phyloP scores from a whole-genome alignment of 345 rosid species.

The Erysimum cheiranthoides region DNA sequence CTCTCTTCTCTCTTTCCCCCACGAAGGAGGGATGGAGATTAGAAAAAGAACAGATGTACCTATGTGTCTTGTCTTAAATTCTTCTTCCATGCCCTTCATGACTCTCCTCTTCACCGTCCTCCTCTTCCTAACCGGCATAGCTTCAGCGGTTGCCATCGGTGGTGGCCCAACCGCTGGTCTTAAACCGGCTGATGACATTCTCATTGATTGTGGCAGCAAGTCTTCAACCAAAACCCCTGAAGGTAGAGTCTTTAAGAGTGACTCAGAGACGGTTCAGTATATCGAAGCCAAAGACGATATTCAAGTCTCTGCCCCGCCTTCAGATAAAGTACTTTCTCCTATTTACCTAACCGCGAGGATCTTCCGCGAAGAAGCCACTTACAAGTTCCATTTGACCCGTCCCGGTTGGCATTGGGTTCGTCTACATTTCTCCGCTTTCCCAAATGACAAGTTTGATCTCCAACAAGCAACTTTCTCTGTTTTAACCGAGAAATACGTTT shows the following conservation, averaged over 20 bases:
- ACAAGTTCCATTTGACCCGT: constrained; percentile 50
- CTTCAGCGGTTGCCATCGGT: constrained; percentile 11
- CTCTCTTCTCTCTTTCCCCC: constrained; percentile 39
- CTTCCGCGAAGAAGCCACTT: constrained; percentile 56
- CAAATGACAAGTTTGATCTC: constrained; percentile 54
- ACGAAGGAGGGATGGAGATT: constrained; percentile 73
- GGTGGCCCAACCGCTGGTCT: constrained; percentile 32
- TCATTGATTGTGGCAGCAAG: constrained; percentile 62
- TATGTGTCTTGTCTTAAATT: constrained; percentile 38
- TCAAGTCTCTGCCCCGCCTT: constrained; percentile 50
- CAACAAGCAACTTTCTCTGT: constrained; percentile 60
- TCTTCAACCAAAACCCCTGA: constrained; percentile 52
- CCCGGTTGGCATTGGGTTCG: constrained; percentile 84
- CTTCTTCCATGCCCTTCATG: constrained; percentile 47
- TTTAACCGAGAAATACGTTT: constrained; percentile 56
- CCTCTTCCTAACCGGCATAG: constrained; percentile 29
- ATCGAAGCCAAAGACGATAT: constrained; percentile 55
- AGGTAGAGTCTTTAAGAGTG: constrained; percentile 64
- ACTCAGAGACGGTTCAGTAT: constrained; percentile 51
- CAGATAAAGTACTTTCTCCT: constrained; percentile 56
- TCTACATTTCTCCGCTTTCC: constrained; percentile 63
- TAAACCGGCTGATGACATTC: constrained; percentile 57
- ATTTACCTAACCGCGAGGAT: constrained; percentile 59
- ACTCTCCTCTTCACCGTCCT: constrained; percentile 57
- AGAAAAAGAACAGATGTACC: constrained; percentile 37